Percentiles rank a stretch among this genome's conserved stretches.
These are phyloP conservation scores for Prototheca wickerhamii DNA, from an alignment of 163 green algal genomes.

Conservation along the genomic window DNA sequence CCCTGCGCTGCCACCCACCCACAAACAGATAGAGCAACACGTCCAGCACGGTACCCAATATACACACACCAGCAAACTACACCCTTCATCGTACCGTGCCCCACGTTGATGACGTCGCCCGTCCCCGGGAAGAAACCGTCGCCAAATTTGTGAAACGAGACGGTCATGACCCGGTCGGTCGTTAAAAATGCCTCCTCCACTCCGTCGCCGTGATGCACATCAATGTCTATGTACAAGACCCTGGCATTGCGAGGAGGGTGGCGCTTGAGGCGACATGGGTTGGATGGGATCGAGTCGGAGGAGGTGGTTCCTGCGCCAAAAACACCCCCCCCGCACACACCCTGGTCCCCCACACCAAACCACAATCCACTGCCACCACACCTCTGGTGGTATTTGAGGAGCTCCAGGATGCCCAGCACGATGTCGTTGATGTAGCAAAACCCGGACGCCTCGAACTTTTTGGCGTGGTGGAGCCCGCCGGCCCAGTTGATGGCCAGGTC, in stretches of 20 bases:
- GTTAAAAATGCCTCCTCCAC: constrained; percentile 89
- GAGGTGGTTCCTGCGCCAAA: too few species aligned
- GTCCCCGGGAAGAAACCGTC: constrained; percentile 78
- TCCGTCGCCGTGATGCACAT: constrained; percentile 70
- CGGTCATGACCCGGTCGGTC: constrained; percentile 39
- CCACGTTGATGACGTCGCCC: constrained; percentile 56
- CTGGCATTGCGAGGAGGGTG: constrained; percentile 10
- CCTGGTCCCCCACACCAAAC: not conserved
- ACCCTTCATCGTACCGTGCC: constrained; percentile 26
- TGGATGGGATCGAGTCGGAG: too few species aligned
- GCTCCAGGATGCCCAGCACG: constrained; percentile 84
- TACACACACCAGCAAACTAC: too few species aligned
- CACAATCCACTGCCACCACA: not conserved
- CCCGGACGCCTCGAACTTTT: constrained; percentile 76
- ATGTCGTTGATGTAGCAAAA: constrained; percentile 99
- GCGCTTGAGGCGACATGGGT: too few species aligned
- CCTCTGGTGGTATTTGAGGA: constrained; percentile 81
- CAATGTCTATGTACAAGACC: constrained; percentile 90
- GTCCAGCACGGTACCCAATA: too few species aligned
- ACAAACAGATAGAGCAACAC: too few species aligned
- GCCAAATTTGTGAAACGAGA: constrained; percentile 83
- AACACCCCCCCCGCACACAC: too few species aligned
- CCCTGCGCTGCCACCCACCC: too few species aligned
- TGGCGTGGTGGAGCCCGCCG: constrained; percentile 93
- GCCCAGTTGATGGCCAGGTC: constrained; percentile 97